A percentile compares a stretch with the other conserved stretches of the same genome.
Conservation (phyloP, 495 filamentous ascomycete genomes). For the Neurospora sp. region DNA sequence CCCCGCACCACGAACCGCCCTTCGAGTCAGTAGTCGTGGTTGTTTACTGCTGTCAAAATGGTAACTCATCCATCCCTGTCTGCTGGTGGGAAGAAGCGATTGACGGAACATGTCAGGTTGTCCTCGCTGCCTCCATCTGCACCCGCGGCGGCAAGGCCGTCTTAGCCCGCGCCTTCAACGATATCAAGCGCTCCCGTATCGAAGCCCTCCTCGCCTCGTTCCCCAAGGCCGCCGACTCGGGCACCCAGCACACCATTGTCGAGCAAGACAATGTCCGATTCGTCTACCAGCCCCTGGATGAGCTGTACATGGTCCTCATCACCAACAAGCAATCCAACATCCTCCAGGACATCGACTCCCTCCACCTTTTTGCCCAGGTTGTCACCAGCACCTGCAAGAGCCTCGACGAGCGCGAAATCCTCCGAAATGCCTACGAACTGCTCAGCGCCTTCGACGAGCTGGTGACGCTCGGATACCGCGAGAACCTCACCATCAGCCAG, state of each 20-base stretch:
- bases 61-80: constrained; percentile 1
- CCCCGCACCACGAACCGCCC: neutral
- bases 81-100: neutral
- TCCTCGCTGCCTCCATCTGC: constrained; percentile 97
- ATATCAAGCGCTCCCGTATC: constrained; percentile 90
- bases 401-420: constrained; percentile 88
- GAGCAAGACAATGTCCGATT: constrained; percentile 99
- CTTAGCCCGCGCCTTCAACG: constrained; percentile 89
- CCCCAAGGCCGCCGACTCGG: constrained; percentile 88
- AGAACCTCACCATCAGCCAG: constrained; percentile 88
- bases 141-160: constrained; percentile 96
- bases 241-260: constrained; percentile 93
- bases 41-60: constrained; percentile 13
- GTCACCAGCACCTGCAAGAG: constrained; percentile 93
- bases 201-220: constrained; percentile 94
- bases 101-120: constrained; percentile 46
- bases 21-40: neutral
- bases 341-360: constrained; percentile 94
- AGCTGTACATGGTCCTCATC: constrained; percentile 98
- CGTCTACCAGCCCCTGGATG: constrained; percentile 96
- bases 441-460: constrained; percentile 94
- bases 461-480: constrained; percentile 87
- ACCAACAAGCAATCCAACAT: constrained; percentile 99
- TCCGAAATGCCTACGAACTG: constrained; percentile 88
- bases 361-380: constrained; percentile 95